Conservation (phyloP, 2,329 filamentous ascomycete species). For the Gaeumannomyces sp. region DNA sequence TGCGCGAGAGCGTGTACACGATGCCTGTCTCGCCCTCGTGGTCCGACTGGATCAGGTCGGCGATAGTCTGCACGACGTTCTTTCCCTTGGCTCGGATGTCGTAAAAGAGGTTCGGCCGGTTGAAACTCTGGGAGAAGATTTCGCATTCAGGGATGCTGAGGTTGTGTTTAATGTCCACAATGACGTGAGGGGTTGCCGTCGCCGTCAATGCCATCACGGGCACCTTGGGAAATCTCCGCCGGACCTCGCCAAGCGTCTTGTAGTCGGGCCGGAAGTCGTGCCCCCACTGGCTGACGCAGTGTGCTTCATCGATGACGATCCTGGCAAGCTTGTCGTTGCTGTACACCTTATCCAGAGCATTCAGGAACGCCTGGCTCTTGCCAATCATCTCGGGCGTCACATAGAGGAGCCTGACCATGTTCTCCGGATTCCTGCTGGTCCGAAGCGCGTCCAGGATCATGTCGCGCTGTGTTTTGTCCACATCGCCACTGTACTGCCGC, state of each 20-base stretch:
- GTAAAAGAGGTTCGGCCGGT: slow-evolving; percentile 90
- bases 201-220: slow-evolving; percentile 94
- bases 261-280: slow-evolving; percentile 98
- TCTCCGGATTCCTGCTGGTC: slow-evolving; percentile 56
- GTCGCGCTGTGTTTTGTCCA: slow-evolving; percentile 53
- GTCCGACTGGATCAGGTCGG: slow-evolving; percentile 60
- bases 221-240: slow-evolving; percentile 66
- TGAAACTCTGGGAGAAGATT: slow-evolving; percentile 88
- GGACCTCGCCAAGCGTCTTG: slow-evolving; percentile 72
- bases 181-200: slow-evolving; percentile 89
- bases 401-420: slow-evolving; percentile 80
- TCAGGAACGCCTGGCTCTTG: slow-evolving; percentile 66
- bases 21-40: slow-evolving; percentile 77
- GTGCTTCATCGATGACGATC: slow-evolving; percentile 96
- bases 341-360: slow-evolving; percentile 62
- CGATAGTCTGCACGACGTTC: slow-evolving; percentile 47
- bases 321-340: slow-evolving; percentile 68
- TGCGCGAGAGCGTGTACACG: slow-evolving; percentile 84
- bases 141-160: slow-evolving; percentile 75
- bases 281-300: slow-evolving; percentile 98
- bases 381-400: slow-evolving; percentile 96
- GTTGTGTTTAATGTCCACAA: slow-evolving; percentile 84
- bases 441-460: slow-evolving; percentile 61
- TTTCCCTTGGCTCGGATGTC: slow-evolving; percentile 71
- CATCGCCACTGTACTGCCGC: slow-evolving; percentile 74